Base-by-base conservation (phyloP, 2,329 filamentous ascomycete species). In the Ophiosphaerella herpotricha region DNA sequence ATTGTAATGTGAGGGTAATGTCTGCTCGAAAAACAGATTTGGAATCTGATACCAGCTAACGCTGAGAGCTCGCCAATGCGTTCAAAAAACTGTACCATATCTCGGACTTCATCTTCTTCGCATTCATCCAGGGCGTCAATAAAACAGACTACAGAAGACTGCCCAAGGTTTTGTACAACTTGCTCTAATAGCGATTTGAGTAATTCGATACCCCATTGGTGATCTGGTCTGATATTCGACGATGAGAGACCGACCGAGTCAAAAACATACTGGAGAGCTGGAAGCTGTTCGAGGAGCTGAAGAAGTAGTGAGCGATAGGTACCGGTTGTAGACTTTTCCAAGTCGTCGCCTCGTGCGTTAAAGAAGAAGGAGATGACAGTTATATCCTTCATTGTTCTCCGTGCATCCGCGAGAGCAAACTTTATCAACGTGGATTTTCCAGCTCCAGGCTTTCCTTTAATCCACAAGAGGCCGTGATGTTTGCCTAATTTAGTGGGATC, bases 121-220 rank as follows among this genome's bases (percentile, higher is more conserved):
- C 76, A 78, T 52, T 80, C 78, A 34, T 81, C 78, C 1, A 80
- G 65, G 0, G 78, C 78, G 46, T 80, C 77, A 0, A 68, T 50
- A 18, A 62, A 61, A 31, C 44, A 48, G 24, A 24, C 23, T 45
- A 39, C n/a, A 14, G 12, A 24, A 23, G 7, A 57, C 29, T 26
- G 16, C 14, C 37, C 36, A 13, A 55, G 50, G 11, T 12, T 21
- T 39, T 38, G 38, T 7, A 50, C 23, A 12, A 48, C 45, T 12
- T 50, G 37, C 12, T 42, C 45, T 7, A 63, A 39, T 31, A 61
- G 52, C 2, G 41, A 32, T 42, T 39, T 46, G n/a, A 39, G 37
- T 21, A 14, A 21, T 21, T 39, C 21, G 21, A 21, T 21, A 4
- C 12, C 14, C 37, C 21, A 39, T 21, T 21, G 7, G 37, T 9